These are phyloP conservation scores for Papilionanthe hybrid DNA, from an alignment of 116 monocot genomes.

Conservation along the genomic window DNA sequence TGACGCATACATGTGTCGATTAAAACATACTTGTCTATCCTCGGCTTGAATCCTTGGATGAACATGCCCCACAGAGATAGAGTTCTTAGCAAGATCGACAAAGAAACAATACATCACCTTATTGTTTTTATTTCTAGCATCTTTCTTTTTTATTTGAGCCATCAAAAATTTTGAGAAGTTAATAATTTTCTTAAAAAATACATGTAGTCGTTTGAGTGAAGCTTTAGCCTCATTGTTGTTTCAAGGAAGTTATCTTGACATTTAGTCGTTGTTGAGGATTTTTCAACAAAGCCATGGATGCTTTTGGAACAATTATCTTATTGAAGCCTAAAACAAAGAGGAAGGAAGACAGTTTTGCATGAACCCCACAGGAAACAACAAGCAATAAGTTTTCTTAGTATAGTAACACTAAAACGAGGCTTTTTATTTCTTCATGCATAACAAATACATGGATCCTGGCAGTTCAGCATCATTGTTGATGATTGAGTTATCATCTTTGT, in stretches of 20 bases:
- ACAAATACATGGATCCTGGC: background rate
- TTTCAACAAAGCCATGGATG: background rate
- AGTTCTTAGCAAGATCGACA: too few species aligned
- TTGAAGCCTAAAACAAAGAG: background rate
- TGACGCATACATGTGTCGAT: background rate
- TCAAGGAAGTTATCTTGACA: background rate
- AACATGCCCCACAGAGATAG: background rate
- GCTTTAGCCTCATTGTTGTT: background rate
- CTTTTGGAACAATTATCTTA: background rate
- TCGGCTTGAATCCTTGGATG: background rate
- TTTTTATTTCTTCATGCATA: background rate
- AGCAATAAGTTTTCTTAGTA: background rate
- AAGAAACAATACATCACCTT: background rate
- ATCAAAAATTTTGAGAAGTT: background rate
- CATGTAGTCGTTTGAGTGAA: background rate
- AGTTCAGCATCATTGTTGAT: background rate
- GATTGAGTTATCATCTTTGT: background rate
- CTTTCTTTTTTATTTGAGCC: background rate
- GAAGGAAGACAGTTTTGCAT: background rate
- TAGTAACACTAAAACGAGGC: background rate
- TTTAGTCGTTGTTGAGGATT: background rate
- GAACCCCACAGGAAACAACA: too few species aligned
- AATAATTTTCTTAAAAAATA: background rate
- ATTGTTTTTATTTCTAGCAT: background rate
- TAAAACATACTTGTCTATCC: background rate